Percentiles rank a stretch among this genome's conserved stretches.
Evolutionary conservation across 495 filamentous ascomycete species (phyloP).

Genomic region (Amphirosellinia nigrospora): DNA sequence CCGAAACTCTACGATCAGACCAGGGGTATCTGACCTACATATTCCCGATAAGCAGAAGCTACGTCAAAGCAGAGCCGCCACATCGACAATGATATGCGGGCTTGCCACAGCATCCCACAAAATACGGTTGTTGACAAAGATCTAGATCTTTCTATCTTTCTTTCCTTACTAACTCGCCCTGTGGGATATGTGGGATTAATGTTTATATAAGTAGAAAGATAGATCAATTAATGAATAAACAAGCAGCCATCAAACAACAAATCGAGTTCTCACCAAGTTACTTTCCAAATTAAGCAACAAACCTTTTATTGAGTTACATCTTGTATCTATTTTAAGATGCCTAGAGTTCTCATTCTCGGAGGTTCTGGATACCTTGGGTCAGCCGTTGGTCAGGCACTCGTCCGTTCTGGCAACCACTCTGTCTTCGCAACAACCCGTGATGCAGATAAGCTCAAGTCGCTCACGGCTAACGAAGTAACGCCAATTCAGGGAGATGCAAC

Average conservation of each 20-base stretch:
- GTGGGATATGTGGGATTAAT: conserved; percentile 1
- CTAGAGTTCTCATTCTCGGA: conserved; percentile 52
- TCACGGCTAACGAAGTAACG: conserved; percentile 31
- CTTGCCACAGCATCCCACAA: too few species aligned
- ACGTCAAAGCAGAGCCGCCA: not conserved
- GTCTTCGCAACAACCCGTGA: conserved; percentile 50
- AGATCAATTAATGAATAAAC: not conserved
- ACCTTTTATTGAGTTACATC: not conserved
- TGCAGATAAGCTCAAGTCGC: conserved; percentile 39
- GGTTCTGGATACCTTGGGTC: conserved; percentile 53
- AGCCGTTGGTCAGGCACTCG: conserved; percentile 41
- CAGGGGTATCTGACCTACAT: too few species aligned
- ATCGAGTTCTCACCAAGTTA: not conserved
- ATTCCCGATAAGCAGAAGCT: not conserved
- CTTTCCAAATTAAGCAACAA: not conserved
- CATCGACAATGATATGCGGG: too few species aligned
- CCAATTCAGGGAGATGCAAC: not conserved
- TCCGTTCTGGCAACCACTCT: conserved; percentile 42
- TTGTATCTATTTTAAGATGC: conserved; percentile 34
- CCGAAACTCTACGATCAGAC: too few species aligned
- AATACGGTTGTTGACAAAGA: not conserved
- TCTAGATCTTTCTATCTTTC: not conserved
- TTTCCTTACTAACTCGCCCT: not conserved
- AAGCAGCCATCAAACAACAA: not conserved
- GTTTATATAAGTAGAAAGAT: not conserved